Conservation (phyloP, 2,329 filamentous ascomycete genomes). For the Salinomyces thailandicus region DNA sequence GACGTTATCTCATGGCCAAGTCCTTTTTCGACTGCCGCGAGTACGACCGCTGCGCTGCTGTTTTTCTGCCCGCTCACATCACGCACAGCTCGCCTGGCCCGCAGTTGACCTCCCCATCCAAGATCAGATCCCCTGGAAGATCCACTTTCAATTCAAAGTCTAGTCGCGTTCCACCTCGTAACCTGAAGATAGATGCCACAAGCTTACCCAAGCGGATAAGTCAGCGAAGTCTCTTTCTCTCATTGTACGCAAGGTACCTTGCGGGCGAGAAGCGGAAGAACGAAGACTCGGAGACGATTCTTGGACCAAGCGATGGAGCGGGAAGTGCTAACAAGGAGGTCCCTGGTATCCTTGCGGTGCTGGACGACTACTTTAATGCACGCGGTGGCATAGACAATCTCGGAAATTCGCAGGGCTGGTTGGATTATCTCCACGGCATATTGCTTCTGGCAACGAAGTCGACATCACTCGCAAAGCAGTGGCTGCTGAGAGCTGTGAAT, state of each 20-base stretch:
- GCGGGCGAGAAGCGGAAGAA: constrained; percentile 93
- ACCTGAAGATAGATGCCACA: constrained; percentile 30
- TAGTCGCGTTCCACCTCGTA: background rate
- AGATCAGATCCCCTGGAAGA: constrained; percentile 16
- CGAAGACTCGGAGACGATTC: constrained; percentile 93
- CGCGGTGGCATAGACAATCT: constrained; percentile 32
- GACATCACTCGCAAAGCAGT: constrained; percentile 71
- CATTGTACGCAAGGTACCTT: constrained; percentile 84
- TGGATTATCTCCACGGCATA: constrained; percentile 88
- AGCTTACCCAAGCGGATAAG: constrained; percentile 45
- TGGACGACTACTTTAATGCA: constrained; percentile 72
- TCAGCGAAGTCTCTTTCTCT: constrained; percentile 85
- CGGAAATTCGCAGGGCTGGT: constrained; percentile 61
- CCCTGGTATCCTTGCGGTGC: constrained; percentile 58
- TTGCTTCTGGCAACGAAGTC: constrained; percentile 85
- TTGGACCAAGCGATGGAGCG: constrained; percentile 83
- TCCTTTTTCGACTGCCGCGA: constrained; percentile 92
- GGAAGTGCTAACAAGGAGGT: constrained; percentile 79
- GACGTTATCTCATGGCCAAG: constrained; percentile 81
- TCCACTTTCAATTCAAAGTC: background rate
- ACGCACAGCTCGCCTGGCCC: constrained; percentile 36
- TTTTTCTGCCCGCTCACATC: constrained; percentile 56
- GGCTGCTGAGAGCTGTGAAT: constrained; percentile 79
- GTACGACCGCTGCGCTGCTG: constrained; percentile 86
- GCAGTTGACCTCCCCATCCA: constrained; percentile 30